Conservation (phyloP, 2,329 filamentous ascomycete species). For the Cercospora berteroae region DNA sequence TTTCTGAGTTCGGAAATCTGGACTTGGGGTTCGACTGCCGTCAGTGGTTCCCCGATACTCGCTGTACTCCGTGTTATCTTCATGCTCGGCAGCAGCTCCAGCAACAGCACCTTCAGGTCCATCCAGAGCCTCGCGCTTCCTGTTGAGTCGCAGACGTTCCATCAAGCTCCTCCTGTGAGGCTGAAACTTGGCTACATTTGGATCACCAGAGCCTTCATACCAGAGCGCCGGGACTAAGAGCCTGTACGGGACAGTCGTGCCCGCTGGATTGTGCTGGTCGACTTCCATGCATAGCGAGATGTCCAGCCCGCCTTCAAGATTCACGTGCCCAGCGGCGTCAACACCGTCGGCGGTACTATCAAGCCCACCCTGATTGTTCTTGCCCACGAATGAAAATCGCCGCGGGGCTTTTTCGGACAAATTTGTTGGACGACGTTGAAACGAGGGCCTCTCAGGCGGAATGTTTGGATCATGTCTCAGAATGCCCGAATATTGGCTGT, state of each 20-base stretch:
- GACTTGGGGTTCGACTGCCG: slow-evolving; percentile 10
- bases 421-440: slow-evolving; percentile 47
- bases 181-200: slow-evolving; percentile 28
- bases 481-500: slow-evolving; percentile 13
- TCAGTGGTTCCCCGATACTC: slow-evolving; percentile 21
- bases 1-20: slow-evolving; percentile 15
- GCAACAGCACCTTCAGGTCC: not conserved
- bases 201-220: slow-evolving; percentile 41
- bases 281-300: slow-evolving; percentile 88
- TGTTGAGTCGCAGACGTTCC: slow-evolving; percentile 24
- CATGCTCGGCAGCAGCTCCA: not conserved
- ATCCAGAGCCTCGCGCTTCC: slow-evolving; percentile 18
- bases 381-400: slow-evolving; percentile 30
- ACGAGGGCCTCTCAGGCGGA: slow-evolving; percentile 37
- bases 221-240: slow-evolving; percentile 76
- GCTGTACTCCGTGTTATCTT: slow-evolving; percentile 21
- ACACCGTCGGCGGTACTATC: slow-evolving; percentile 54
- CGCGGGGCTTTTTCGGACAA: slow-evolving; percentile 43
- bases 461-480: slow-evolving; percentile 3
- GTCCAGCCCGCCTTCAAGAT: slow-evolving; percentile 80
- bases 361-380: slow-evolving; percentile 54
- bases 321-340: slow-evolving; percentile 56
- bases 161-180: slow-evolving; percentile 26
- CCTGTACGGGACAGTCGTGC: slow-evolving; percentile 83
- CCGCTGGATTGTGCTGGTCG: slow-evolving; percentile 77